Conservation (phyloP, 768 basidiomycete species). For the Pisolithus sp. region DNA sequence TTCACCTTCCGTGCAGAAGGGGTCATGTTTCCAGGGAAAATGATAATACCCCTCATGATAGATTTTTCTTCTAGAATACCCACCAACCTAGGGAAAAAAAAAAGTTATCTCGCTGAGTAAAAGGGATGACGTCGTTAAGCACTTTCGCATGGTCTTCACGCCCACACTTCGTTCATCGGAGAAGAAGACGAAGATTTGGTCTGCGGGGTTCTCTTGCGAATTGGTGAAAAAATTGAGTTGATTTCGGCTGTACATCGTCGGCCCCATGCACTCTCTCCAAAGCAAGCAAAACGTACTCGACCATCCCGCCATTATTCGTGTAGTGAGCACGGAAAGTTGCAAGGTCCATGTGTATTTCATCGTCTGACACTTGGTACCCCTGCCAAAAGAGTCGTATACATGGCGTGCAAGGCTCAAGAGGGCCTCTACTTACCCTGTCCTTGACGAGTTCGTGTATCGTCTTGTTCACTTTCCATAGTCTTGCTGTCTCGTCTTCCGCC, state of each 20-base stretch:
- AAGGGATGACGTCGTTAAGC: conserved; percentile 19
- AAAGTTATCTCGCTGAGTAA: not conserved
- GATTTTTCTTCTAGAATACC: conserved; percentile 86
- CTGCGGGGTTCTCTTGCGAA: conserved; percentile 52
- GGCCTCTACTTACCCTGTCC: conserved; percentile 63
- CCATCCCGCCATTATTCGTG: conserved; percentile 62
- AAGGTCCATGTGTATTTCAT: conserved; percentile 88
- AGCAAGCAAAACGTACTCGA: conserved; percentile 63
- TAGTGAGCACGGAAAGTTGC: conserved; percentile 68
- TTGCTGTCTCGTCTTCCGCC: conserved; percentile 79
- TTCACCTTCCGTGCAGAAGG: conserved; percentile 90
- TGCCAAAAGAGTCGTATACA: conserved; percentile 26
- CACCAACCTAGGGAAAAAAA: conserved; percentile 56
- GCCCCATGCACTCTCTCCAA: conserved; percentile 3
- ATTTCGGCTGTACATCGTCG: conserved; percentile 53
- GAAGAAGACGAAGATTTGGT: conserved; percentile 92
- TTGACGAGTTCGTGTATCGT: conserved; percentile 95
- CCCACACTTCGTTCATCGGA: conserved; percentile 94
- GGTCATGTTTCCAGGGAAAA: conserved; percentile 95
- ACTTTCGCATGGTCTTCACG: conserved; percentile 98
- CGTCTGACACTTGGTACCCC: conserved; percentile 92
- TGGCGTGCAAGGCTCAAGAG: conserved; percentile 12
- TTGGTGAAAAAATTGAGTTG: conserved; percentile 90
- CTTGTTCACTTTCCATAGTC: conserved; percentile 92
- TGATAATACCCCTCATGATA: conserved; percentile 87